Evolutionary conservation across 345 rosid species (phyloP), one percentile per base, ranked within the genome.

Genomic region (Hibiscus tridactylites): DNA sequence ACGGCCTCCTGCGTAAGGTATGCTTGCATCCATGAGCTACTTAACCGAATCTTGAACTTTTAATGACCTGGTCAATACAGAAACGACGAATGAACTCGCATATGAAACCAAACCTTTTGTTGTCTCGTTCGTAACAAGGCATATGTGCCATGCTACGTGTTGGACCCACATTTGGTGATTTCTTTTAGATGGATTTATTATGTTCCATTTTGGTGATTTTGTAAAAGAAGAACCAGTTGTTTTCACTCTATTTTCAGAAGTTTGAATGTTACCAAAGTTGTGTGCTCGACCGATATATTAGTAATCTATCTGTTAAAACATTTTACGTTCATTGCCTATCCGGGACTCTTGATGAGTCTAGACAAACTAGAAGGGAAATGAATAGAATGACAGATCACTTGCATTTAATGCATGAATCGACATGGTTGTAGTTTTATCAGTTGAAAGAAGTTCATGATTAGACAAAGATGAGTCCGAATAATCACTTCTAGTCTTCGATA

Each of bases 1-100:
- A 82, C 68, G 76, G 76, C 61, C 83, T 83, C 73, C 70, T 76
- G 12, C 80, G 72, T 65, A 87, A 81, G 93, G 93, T 87, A 70
- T 39, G 77, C 50, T 58, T 65, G 59, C 56, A 75, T 73, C 72
- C 10, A 10, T 54, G 29, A 44, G 15, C 70, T 56, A 15, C 15
- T 35, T 68, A 62, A 46, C 74, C 46, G 37, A 65, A 73, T 58
- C 47, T 67, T 58, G 37, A 56, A 64, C 42, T 47, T 44, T 26
- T 44, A 6, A 24, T 50, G 61, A 16, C 62, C 24, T 44, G 49
- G 49, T 35, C 49, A 12, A 21, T 58, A 10, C 2, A 29, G 74
- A 69, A 61, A 54, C 26, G 9, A 26, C 12, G 13, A 64, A 39
- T 68, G 58, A 24, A 26, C 44, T 73, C 24, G 29, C 75, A 24